phyloP scores from a whole-genome alignment of 495 filamentous ascomycete species.

The Penicillium diatomitis region DNA sequence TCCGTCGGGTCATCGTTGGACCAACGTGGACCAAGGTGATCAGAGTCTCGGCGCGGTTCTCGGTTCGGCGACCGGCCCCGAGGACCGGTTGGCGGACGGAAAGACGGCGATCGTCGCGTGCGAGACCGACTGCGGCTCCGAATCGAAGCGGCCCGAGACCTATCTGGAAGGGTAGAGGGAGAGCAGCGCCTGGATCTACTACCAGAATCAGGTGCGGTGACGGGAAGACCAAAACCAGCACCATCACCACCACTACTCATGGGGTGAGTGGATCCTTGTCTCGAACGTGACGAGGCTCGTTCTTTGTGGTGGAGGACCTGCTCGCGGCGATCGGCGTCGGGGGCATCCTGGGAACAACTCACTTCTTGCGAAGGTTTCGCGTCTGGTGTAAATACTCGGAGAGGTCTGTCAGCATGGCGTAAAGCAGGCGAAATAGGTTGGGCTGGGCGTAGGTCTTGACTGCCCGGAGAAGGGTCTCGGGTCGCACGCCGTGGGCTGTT shows the following conservation, averaged over 20 bases:
- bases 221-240: neutral
- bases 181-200: conserved; percentile 23
- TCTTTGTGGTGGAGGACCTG: conserved; percentile 1
- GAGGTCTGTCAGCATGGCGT: conserved; percentile 13
- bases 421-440: conserved; percentile 15
- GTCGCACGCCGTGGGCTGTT: conserved; percentile 21
- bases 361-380: neutral
- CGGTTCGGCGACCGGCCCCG: conserved; percentile 4
- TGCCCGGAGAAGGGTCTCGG: conserved; percentile 24
- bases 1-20: neutral
- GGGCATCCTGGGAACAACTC: conserved; percentile 6
- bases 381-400: conserved; percentile 19
- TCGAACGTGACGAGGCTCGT: conserved; percentile 3
- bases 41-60: conserved; percentile 6
- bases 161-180: conserved; percentile 18
- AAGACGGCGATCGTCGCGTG: conserved; percentile 3
- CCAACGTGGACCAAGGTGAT: neutral
- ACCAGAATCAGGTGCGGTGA: conserved; percentile 12
- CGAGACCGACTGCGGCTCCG: conserved; percentile 16
- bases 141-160: conserved; percentile 4
- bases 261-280: conserved; percentile 16
- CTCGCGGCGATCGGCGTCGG: conserved; percentile 8
- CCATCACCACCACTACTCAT: neutral
- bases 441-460: conserved; percentile 17
- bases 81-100: conserved; percentile 2